Conservation (phyloP, 495 filamentous ascomycete genomes). For the Cryomyces antarcticus region DNA sequence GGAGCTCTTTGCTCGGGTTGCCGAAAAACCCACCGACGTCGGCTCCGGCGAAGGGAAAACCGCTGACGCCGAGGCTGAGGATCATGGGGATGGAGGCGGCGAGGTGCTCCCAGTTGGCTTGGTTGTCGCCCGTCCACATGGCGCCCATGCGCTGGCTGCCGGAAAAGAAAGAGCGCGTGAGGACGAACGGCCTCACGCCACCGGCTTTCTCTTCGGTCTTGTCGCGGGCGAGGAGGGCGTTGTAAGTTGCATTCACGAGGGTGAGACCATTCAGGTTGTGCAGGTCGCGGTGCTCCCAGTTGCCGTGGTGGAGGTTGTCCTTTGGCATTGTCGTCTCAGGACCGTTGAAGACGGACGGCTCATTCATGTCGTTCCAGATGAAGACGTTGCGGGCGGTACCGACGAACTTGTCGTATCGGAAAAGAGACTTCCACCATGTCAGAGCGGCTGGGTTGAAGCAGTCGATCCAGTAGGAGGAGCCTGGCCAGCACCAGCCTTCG, state of each 20-base stretch:
- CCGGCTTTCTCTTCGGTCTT: constrained; percentile 43
- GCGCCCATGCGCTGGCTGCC: constrained; percentile 77
- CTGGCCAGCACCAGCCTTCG: constrained; percentile 97
- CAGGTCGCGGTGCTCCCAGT: constrained; percentile 93
- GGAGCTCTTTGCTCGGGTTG: constrained; percentile 76
- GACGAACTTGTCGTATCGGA: constrained; percentile 71
- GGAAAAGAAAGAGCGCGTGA: constrained; percentile 80
- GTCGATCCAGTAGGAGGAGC: constrained; percentile 88
- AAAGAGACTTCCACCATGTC: constrained; percentile 75
- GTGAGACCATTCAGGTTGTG: constrained; percentile 93
- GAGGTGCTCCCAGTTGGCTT: constrained; percentile 82
- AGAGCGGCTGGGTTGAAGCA: constrained; percentile 74
- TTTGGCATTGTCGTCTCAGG: constrained; percentile 96
- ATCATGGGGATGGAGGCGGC: constrained; percentile 77
- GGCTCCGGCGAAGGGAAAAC: constrained; percentile 85
- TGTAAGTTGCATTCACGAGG: constrained; percentile 77
- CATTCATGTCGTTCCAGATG: constrained; percentile 99
- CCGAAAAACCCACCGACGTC: constrained; percentile 98
- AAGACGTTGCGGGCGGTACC: constrained; percentile 66
- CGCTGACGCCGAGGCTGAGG: constrained; percentile 72
- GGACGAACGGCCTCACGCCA: constrained; percentile 51
- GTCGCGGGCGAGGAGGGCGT: constrained; percentile 62
- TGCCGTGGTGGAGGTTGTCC: constrained; percentile 76
- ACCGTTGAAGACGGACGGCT: constrained; percentile 95
- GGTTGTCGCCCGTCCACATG: constrained; percentile 98